These are phyloP conservation scores for Schizophyllum amplum DNA, from an alignment of 1,284 basidiomycete genomes.

Conservation along the genomic window DNA sequence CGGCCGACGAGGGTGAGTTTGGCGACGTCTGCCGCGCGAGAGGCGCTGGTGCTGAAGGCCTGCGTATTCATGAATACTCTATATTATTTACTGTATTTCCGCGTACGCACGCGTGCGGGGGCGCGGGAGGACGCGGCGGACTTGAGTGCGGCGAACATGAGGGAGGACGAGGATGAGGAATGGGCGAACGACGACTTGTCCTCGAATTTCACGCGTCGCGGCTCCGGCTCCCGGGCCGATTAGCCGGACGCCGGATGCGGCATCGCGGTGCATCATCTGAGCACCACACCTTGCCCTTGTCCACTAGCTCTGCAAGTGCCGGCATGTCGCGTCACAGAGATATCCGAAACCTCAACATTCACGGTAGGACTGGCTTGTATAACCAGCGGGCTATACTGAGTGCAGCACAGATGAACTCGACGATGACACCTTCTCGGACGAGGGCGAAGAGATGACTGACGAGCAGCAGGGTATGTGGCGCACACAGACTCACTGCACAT, in stretches of 20 bases:
- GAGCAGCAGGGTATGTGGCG: constrained; percentile 53
- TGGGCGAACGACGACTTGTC: not conserved
- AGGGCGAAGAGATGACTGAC: constrained; percentile 62
- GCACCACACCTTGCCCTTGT: constrained; percentile 1
- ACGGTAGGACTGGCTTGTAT: constrained; percentile 44
- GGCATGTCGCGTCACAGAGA: constrained; percentile 86
- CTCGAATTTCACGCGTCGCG: not conserved
- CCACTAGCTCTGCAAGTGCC: constrained; percentile 1
- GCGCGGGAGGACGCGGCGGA: constrained; percentile 30
- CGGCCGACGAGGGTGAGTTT: constrained; percentile 72
- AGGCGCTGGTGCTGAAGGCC: constrained; percentile 60
- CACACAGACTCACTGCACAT: not conserved
- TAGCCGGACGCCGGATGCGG: too few relatives aligned
- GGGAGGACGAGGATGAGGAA: constrained; percentile 4
- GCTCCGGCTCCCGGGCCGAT: not conserved
- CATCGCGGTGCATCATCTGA: too few relatives aligned
- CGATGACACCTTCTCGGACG: constrained; percentile 63
- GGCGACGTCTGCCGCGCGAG: constrained; percentile 52
- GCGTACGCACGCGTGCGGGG: constrained; percentile 38
- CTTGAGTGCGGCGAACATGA: constrained; percentile 45
- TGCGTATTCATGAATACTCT: too few relatives aligned
- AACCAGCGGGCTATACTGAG: constrained; percentile 1
- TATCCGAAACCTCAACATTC: constrained; percentile 83
- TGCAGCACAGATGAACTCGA: constrained; percentile 59
- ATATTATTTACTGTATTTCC: not conserved